These are phyloP conservation scores for Myxozyma lipomycoides DNA, from an alignment of 805 yeast species.

Conservation along the genomic window DNA sequence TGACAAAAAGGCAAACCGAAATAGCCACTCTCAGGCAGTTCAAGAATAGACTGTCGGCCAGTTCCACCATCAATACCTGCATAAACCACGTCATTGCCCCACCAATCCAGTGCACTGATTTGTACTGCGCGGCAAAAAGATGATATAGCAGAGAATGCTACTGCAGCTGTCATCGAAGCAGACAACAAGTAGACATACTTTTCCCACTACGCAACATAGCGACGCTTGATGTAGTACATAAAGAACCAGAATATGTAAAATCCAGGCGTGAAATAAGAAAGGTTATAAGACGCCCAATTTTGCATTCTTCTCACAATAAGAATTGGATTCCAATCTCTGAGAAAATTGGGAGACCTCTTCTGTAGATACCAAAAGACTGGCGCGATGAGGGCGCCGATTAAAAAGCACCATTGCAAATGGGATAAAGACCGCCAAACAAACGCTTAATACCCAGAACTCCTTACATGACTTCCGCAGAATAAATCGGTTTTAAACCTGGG, in stretches of 20 bases:
- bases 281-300: constrained; percentile 35
- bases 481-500: constrained; percentile 46
- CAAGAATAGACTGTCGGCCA: background rate
- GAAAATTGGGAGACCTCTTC: background rate
- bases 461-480: constrained; percentile 58
- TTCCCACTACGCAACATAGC: constrained; percentile 66
- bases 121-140: constrained; percentile 47
- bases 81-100: constrained; percentile 47
- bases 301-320: constrained; percentile 36
- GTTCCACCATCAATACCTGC: constrained; percentile 8
- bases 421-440: constrained; percentile 54
- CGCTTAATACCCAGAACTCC: constrained; percentile 62
- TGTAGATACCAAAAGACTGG: constrained; percentile 4
- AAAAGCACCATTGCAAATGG: constrained; percentile 55
- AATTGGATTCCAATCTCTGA: constrained; percentile 4
- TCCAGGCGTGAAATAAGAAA: constrained; percentile 27
- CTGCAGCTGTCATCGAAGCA: constrained; percentile 62
- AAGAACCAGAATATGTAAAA: constrained; percentile 47
- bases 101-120: constrained; percentile 46
- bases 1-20: background rate
- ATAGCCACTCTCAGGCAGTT: background rate
- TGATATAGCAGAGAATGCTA: constrained; percentile 59
- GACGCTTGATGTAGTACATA: constrained; percentile 53
- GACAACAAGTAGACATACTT: constrained; percentile 64
- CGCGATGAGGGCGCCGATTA: constrained; percentile 50